Percentiles rank a stretch among this genome's conserved stretches.
Conservation (phyloP, 2,329 filamentous ascomycete genomes). For the Monosporascus sp. region DNA sequence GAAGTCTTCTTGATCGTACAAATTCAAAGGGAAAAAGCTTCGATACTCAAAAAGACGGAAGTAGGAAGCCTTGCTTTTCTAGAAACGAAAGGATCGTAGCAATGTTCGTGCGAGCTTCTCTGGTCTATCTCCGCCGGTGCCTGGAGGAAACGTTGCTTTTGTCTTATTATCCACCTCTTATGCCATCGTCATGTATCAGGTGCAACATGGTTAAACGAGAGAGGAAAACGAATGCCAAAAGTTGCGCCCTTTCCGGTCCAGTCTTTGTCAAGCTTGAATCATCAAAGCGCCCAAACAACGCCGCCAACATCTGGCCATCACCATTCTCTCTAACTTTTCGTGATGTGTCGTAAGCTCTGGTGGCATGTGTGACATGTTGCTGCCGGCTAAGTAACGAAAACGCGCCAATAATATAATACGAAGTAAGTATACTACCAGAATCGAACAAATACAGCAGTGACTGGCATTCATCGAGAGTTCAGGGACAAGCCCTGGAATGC, state of each 20-base stretch:
- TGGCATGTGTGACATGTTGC: slow-evolving; percentile 2
- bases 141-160: slow-evolving; percentile 23
- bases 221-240: slow-evolving; percentile 7
- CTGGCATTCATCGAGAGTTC: slow-evolving; percentile 47
- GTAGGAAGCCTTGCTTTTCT: slow-evolving; percentile 16
- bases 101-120: slow-evolving; percentile 23
- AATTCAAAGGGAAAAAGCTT: slow-evolving; percentile 3
- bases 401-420: slow-evolving; percentile 11
- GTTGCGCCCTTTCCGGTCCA: slow-evolving; percentile 9
- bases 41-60: slow-evolving; percentile 11
- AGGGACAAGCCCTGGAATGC: slow-evolving; percentile 69
- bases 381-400: slow-evolving; percentile 6
- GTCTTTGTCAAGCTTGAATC: slow-evolving; percentile 20
- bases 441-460: slow-evolving; percentile 11
- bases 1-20: slow-evolving; percentile 17
- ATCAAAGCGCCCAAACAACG: slow-evolving; percentile 18
- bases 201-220: slow-evolving; percentile 19
- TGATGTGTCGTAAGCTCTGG: slow-evolving; percentile 9
- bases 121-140: slow-evolving; percentile 26
- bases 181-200: slow-evolving; percentile 26
- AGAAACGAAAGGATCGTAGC: slow-evolving; percentile 23
- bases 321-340: slow-evolving; percentile 19
- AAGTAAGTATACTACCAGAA: slow-evolving; percentile 27
- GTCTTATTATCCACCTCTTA: slow-evolving; percentile 24
- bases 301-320: slow-evolving; percentile 17